Evolutionary conservation across 805 yeast species (phyloP).

Genomic region (Ogataea degrootiae): DNA sequence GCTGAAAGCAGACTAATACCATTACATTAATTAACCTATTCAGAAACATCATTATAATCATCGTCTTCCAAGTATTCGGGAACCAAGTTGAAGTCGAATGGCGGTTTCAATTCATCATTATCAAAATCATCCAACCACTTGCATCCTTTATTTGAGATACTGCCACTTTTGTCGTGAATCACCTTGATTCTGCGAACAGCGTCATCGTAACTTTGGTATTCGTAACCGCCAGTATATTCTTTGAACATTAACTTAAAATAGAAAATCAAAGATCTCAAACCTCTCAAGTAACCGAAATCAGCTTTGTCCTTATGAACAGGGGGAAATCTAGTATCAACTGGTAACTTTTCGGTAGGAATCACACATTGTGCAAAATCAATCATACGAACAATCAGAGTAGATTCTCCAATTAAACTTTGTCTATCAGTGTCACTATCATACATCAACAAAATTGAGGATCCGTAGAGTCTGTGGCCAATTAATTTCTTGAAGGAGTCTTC

Average conservation of each 20-base stretch:
- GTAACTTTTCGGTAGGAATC: slow-evolving; percentile 51
- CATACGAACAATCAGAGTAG: slow-evolving; percentile 50
- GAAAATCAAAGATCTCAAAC: slow-evolving; percentile 64
- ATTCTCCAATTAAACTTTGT: slow-evolving; percentile 4
- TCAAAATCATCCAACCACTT: slow-evolving; percentile 34
- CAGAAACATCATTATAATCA: slow-evolving; percentile 27
- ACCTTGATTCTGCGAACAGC: slow-evolving; percentile 15
- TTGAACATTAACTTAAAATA: slow-evolving; percentile 61
- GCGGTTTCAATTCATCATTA: slow-evolving; percentile 20
- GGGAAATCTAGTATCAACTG: slow-evolving; percentile 52
- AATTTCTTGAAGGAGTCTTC: slow-evolving; percentile 49
- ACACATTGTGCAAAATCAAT: slow-evolving; percentile 96
- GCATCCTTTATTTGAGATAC: slow-evolving; percentile 19
- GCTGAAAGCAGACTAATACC: background rate
- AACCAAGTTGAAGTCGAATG: slow-evolving; percentile 19
- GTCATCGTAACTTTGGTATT: slow-evolving; percentile 14
- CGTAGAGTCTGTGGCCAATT: slow-evolving; percentile 82
- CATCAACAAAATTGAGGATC: slow-evolving; percentile 82
- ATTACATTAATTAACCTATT: slow-evolving; percentile 7
- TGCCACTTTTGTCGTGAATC: slow-evolving; percentile 6
- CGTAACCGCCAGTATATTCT: slow-evolving; percentile 41
- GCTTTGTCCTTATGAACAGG: slow-evolving; percentile 60
- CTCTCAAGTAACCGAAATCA: slow-evolving; percentile 84
- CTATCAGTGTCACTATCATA: slow-evolving; percentile 61
- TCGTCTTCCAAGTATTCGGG: slow-evolving; percentile 20